Evolutionary conservation across 805 yeast species (phyloP).

Genomic region (Candida coleopterorum): DNA sequence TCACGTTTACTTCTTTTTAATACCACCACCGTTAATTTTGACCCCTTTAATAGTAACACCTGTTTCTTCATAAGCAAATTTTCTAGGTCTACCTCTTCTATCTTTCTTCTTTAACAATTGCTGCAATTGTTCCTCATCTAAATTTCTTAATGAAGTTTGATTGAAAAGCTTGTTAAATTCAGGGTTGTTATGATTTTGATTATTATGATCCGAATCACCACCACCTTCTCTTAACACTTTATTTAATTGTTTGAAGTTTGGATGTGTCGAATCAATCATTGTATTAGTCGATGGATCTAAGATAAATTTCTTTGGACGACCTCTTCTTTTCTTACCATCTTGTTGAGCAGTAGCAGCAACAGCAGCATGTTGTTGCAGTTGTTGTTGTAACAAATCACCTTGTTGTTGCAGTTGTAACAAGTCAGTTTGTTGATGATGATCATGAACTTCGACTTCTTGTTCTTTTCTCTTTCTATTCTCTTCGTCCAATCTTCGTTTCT

Average conservation of each 20-base stretch:
- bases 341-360: constrained; percentile 6
- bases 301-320: constrained; percentile 38
- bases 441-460: constrained; percentile 7
- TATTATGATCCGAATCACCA: not conserved
- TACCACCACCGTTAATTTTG: constrained; percentile 31
- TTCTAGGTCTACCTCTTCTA: constrained; percentile 48
- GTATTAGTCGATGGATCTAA: constrained; percentile 39
- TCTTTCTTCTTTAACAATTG: constrained; percentile 36
- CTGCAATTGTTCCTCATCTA: constrained; percentile 29
- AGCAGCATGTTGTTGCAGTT: constrained; percentile 10
- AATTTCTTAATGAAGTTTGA: constrained; percentile 24
- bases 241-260: constrained; percentile 37
- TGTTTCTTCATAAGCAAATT: constrained; percentile 43
- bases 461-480: constrained; percentile 15
- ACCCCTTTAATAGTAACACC: constrained; percentile 42
- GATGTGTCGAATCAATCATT: constrained; percentile 38
- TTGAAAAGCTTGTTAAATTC: constrained; percentile 18
- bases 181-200: constrained; percentile 3
- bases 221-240: constrained; percentile 14
- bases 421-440: not conserved
- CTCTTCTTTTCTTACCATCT: constrained; percentile 32
- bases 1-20: constrained; percentile 11
- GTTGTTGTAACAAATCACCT: constrained; percentile 12
- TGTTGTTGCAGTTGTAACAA: constrained; percentile 12
- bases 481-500: constrained; percentile 11